phyloP scores from a whole-genome alignment of 495 filamentous ascomycete genomes.

The Penicillium soppii region DNA sequence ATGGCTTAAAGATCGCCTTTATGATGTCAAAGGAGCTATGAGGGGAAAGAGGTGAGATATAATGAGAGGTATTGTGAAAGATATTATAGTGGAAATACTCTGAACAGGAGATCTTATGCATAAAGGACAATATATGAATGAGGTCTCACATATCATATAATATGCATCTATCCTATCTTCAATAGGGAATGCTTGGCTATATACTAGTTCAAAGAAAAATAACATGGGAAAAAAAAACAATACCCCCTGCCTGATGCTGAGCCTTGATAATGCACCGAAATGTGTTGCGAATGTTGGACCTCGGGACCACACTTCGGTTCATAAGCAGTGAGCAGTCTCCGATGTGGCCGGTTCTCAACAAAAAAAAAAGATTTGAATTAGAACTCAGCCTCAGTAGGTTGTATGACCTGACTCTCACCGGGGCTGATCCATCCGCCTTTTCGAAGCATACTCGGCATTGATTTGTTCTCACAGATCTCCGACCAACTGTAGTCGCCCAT shows the following conservation, averaged over 20 bases:
- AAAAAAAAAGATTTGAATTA: conserved; percentile 11
- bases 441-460: conserved; percentile 20
- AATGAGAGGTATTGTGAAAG: too few species aligned
- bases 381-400: conserved; percentile 9
- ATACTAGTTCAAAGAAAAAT: too few species aligned
- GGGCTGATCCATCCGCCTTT: conserved; percentile 17
- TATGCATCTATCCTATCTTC: conserved; percentile 19
- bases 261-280: background rate
- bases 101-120: background rate
- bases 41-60: background rate
- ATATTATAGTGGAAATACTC: too few species aligned
- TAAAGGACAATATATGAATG: background rate
- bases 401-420: conserved; percentile 20
- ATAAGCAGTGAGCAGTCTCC: background rate
- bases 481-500: conserved; percentile 18
- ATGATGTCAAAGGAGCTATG: conserved; percentile 1
- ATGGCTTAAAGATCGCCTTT: background rate
- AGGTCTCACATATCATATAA: conserved; percentile 15
- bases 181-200: conserved; percentile 29
- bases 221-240: conserved; percentile 4
- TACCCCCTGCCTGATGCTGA: background rate
- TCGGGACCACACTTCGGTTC: background rate
- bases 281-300: conserved; percentile 1
- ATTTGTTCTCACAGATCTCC: conserved; percentile 16
- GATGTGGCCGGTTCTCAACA: background rate